Conservation (phyloP, 495 filamentous ascomycete genomes). For the Podospora sp. region DNA sequence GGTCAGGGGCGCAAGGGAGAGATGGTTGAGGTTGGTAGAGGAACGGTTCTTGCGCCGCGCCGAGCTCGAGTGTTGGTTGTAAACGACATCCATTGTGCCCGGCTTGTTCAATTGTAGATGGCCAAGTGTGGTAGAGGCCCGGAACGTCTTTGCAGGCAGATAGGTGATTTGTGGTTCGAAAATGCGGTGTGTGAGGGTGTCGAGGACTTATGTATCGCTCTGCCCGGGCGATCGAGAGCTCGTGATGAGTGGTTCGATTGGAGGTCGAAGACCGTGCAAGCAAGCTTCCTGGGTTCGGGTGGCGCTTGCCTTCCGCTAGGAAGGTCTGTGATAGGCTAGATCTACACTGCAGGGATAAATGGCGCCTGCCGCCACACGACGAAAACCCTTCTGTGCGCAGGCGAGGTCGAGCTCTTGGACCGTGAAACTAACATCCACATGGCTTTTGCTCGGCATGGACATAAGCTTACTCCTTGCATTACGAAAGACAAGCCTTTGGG, state of each 20-base stretch:
- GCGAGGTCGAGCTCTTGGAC: background rate
- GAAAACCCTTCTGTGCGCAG: slow-evolving; percentile 10
- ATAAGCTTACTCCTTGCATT: too few species aligned
- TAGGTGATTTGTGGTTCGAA: background rate
- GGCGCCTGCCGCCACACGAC: background rate
- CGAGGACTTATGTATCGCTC: background rate
- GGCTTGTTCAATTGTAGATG: background rate
- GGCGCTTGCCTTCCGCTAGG: slow-evolving; percentile 14
- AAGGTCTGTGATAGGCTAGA: slow-evolving; percentile 29
- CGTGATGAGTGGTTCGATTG: slow-evolving; percentile 14
- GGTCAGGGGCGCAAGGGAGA: slow-evolving; percentile 67
- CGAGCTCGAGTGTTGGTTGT: slow-evolving; percentile 54
- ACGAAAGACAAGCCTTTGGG: too few species aligned
- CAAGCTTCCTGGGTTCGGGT: slow-evolving; percentile 11
- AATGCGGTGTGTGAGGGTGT: background rate
- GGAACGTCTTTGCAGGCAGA: background rate
- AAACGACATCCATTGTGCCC: slow-evolving; percentile 53
- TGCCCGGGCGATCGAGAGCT: background rate
- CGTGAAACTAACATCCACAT: too few species aligned
- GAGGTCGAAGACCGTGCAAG: slow-evolving; percentile 2
- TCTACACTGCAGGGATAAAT: background rate
- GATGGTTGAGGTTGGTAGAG: slow-evolving; percentile 50
- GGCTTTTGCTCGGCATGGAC: too few species aligned
- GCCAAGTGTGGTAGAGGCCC: background rate
- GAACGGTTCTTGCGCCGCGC: slow-evolving; percentile 51